Percentiles rank a stretch among this genome's conserved stretches.
These are phyloP conservation scores for Trichoderma sp. DNA, from an alignment of 2,329 filamentous ascomycete genomes.

Conservation along the genomic window DNA sequence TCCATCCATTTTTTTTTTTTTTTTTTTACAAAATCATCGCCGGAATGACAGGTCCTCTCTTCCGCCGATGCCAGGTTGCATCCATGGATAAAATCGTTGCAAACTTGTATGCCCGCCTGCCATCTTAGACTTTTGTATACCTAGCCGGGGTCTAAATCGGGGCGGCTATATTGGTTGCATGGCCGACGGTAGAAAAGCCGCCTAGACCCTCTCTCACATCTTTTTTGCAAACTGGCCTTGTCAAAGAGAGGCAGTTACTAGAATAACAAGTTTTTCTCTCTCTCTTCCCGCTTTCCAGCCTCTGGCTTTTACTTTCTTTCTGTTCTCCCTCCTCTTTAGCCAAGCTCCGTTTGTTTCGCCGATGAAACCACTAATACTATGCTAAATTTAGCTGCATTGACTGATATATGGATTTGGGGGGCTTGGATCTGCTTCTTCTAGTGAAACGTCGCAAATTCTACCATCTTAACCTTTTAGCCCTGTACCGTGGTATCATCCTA, in stretches of 20 bases:
- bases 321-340: background rate
- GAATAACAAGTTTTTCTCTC: background rate
- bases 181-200: background rate
- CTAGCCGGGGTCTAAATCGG: background rate
- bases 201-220: background rate
- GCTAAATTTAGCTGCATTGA: background rate
- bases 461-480: background rate
- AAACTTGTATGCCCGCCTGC: background rate
- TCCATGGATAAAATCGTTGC: background rate
- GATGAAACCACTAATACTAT: background rate
- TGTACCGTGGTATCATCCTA: background rate
- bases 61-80: constrained; percentile 11
- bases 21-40: background rate
- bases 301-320: too few relatives aligned
- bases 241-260: constrained; percentile 12
- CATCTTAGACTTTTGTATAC: background rate
- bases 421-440: background rate
- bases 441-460: constrained; percentile 11
- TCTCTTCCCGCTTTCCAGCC: background rate
- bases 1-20: background rate
- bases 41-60: background rate
- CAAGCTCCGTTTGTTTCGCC: constrained; percentile 3
- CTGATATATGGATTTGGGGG: background rate
- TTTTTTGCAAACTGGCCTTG: constrained; percentile 8
- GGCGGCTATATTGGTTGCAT: constrained; percentile 6